Evolutionary conservation across 1,139 yeast genomes (phyloP), one percentile per base, ranked within the genome.

Genomic region (Geotrichum citri-aurantii): DNA sequence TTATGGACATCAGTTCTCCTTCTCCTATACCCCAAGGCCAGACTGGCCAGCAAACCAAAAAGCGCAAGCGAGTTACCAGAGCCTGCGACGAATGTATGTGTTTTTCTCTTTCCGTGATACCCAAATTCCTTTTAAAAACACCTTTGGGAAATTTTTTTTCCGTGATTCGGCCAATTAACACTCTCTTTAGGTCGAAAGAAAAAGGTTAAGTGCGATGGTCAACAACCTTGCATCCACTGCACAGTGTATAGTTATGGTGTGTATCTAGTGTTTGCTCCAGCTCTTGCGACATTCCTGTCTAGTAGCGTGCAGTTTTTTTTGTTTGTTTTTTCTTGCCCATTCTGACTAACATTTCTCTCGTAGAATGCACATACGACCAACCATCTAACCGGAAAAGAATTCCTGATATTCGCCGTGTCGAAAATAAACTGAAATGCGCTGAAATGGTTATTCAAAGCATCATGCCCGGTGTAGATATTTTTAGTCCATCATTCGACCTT

Each of bases 161-260:
- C 14, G 11, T 31, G 40, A 31, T 31, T 31, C 40, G 10, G 40
- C 40, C 50, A 21, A 27, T 46, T 56, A 56, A 33, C 55, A 10
- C 17, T 31, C 26, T 21, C 54, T 37, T 14, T 48, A 68, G 72
- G 72, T 53, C 71, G 75, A 17, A 76, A 82, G 71, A 85, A 88
- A 70, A 90, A 90, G 72, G 92, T 89, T 66, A 87, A 87, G 68
- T 90, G 97, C 73, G 95, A 89, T 64, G 97, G 96, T 17, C 83
- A 84, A 68, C 85, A 84, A 66, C 96, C 96, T 1, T 90, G 97
- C 73, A 85, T 86, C 54, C 95, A 88, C 70, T 89, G 96, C 69
- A 88, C 97, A 0, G 96, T 90, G 1, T 91, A 90, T 72, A 84
- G 90, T 10, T 88, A 86, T 71, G 81, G 93, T 71, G 78, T 83